These are phyloP conservation scores for Selenicereus undatus DNA, from an alignment of 148 eudicot species.

Conservation along the genomic window DNA sequence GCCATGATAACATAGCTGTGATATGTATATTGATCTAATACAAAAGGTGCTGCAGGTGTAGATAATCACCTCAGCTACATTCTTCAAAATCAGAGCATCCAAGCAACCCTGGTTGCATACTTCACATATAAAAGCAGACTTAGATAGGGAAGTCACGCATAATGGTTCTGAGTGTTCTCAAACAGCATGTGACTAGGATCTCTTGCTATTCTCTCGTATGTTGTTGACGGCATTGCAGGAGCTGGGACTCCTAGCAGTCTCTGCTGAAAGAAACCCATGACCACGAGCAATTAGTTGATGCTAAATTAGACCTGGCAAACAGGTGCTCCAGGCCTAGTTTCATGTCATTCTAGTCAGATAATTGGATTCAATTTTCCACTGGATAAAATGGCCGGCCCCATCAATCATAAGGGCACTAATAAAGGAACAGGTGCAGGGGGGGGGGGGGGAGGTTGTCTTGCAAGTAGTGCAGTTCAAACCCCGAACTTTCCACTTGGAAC, in stretches of 20 bases:
- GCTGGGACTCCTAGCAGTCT: constrained; percentile 14
- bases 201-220: constrained; percentile 22
- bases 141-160: constrained; percentile 8
- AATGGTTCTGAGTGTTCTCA: constrained; percentile 28
- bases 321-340: too few relatives aligned
- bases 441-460: too few relatives aligned
- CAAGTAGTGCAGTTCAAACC: too few relatives aligned
- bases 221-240: constrained; percentile 18
- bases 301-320: too few relatives aligned
- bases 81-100: constrained; percentile 17
- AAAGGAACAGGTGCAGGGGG: too few relatives aligned
- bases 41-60: constrained; percentile 25
- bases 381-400: too few relatives aligned
- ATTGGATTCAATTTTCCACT: too few relatives aligned
- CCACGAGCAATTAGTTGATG: too few relatives aligned
- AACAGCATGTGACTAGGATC: constrained; percentile 24
- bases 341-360: too few relatives aligned
- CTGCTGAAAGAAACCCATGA: constrained; percentile 13
- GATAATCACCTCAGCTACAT: constrained; percentile 20
- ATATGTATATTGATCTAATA: constrained; percentile 21
- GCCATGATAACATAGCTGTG: background rate
- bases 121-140: constrained; percentile 11
- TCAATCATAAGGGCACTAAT: too few relatives aligned
- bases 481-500: too few relatives aligned
- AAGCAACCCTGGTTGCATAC: constrained; percentile 11